Percentiles rank a stretch among this genome's conserved stretches.
These are phyloP conservation scores for Claviceps monticola DNA, from an alignment of 2,329 filamentous ascomycete genomes.

Conservation along the genomic window DNA sequence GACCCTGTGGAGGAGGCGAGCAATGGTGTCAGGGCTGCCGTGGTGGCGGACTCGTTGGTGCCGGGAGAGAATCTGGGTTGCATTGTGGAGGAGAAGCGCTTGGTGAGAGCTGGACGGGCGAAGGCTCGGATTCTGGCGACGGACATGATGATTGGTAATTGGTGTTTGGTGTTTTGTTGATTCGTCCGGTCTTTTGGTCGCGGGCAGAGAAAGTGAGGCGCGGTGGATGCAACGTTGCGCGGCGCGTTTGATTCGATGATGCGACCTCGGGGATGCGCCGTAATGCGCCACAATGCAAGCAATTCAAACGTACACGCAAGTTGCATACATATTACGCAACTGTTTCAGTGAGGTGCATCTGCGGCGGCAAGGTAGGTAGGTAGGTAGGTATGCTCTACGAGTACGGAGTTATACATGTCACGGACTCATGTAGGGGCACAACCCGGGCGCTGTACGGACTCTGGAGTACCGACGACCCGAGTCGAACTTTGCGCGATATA, in stretches of 20 bases:
- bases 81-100: conserved; percentile 9
- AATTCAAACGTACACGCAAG: too few relatives aligned
- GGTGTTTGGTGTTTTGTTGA: not conserved
- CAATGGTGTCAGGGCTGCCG: conserved; percentile 23
- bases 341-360: too few relatives aligned
- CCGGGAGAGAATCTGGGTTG: conserved; percentile 30
- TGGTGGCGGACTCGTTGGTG: conserved; percentile 26
- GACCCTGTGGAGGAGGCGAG: conserved; percentile 18
- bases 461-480: not conserved
- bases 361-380: too few relatives aligned
- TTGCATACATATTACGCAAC: too few relatives aligned
- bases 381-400: too few relatives aligned
- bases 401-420: too few relatives aligned
- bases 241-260: not conserved
- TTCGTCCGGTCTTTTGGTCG: not conserved
- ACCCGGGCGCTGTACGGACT: not conserved
- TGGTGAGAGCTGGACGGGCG: not conserved
- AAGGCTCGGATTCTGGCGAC: not conserved
- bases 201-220: not conserved
- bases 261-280: too few relatives aligned
- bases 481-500: not conserved
- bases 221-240: not conserved
- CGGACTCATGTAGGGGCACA: too few relatives aligned
- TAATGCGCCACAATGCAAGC: too few relatives aligned
- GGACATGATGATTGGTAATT: not conserved